Evolutionary conservation across 495 filamentous ascomycete genomes (phyloP).

Genomic region (Durotheca rogersii): DNA sequence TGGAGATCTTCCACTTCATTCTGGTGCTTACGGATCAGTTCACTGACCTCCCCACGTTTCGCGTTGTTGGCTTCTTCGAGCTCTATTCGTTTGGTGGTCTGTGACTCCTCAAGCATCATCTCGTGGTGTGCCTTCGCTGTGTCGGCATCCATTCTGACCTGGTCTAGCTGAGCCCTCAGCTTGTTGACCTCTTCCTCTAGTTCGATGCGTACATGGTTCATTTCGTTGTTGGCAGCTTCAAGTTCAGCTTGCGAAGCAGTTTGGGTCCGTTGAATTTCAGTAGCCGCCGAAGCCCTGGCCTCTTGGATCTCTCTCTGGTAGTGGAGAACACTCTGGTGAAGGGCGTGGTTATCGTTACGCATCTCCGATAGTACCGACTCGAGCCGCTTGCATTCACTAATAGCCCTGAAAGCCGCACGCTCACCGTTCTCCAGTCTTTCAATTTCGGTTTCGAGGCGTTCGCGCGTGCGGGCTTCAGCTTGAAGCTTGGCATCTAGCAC

Average conservation of each 20-base stretch:
- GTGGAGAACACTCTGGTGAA: constrained; percentile 64
- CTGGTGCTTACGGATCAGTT: constrained; percentile 69
- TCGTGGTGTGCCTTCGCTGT: constrained; percentile 71
- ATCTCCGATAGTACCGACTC: constrained; percentile 65
- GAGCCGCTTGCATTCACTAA: constrained; percentile 60
- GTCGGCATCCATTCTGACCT: constrained; percentile 69
- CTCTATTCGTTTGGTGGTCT: constrained; percentile 60
- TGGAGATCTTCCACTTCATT: constrained; percentile 65
- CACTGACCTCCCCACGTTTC: constrained; percentile 60
- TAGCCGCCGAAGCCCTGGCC: constrained; percentile 69
- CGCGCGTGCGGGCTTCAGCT: constrained; percentile 72
- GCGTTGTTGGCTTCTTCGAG: constrained; percentile 62
- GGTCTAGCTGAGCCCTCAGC: constrained; percentile 69
- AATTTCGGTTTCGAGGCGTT: constrained; percentile 79
- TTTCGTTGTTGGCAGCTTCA: constrained; percentile 76
- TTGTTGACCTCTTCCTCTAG: constrained; percentile 71
- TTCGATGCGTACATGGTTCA: constrained; percentile 74
- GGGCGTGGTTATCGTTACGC: constrained; percentile 65
- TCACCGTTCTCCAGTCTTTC: constrained; percentile 73
- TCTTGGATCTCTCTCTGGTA: constrained; percentile 81
- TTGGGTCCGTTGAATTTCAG: constrained; percentile 76
- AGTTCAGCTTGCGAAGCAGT: constrained; percentile 77
- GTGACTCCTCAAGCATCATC: constrained; percentile 73
- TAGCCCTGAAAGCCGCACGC: constrained; percentile 62
- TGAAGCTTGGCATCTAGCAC: constrained; percentile 75